These are phyloP conservation scores for Atalantia buxifolia DNA, from an alignment of 345 rosid genomes.

Conservation along the genomic window DNA sequence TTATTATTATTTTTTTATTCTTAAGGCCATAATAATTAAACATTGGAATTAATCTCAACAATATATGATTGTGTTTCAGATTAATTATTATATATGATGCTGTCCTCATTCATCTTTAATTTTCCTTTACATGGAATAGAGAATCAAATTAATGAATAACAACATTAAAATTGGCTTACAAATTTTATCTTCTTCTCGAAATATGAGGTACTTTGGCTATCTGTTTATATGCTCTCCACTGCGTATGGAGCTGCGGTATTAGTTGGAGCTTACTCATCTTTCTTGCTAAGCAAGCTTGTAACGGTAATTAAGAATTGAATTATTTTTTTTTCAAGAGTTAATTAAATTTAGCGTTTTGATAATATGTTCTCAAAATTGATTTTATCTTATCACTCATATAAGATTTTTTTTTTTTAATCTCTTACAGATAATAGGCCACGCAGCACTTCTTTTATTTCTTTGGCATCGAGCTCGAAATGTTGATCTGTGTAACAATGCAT, in stretches of 20 bases:
- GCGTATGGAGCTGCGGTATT: conserved; percentile 29
- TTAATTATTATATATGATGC: no score
- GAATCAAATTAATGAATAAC: no score
- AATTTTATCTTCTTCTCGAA: neutral
- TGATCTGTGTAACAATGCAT: conserved; percentile 19
- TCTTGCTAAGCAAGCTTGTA: conserved; percentile 16
- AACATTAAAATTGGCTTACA: neutral
- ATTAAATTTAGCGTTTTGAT: no score
- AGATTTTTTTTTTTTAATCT: no score
- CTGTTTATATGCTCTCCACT: conserved; percentile 24
- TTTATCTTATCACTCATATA: neutral
- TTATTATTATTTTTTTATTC: neutral
- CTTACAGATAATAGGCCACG: conserved; percentile 27
- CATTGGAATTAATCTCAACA: neutral
- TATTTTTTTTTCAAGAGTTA: no score
- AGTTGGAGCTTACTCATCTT: conserved; percentile 24
- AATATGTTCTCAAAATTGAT: neutral
- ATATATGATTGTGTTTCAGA: neutral
- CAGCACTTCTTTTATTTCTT: conserved; percentile 11
- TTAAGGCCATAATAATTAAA: neutral
- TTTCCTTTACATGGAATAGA: neutral
- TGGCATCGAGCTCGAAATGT: conserved; percentile 25
- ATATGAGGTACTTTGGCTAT: conserved; percentile 24
- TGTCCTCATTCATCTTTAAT: neutral
- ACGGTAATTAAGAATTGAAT: conserved; percentile 8